Evolutionary conservation across 495 filamentous ascomycete genomes (phyloP), one percentile per base, ranked within the genome.

Genomic region (Daldinia grandis): DNA sequence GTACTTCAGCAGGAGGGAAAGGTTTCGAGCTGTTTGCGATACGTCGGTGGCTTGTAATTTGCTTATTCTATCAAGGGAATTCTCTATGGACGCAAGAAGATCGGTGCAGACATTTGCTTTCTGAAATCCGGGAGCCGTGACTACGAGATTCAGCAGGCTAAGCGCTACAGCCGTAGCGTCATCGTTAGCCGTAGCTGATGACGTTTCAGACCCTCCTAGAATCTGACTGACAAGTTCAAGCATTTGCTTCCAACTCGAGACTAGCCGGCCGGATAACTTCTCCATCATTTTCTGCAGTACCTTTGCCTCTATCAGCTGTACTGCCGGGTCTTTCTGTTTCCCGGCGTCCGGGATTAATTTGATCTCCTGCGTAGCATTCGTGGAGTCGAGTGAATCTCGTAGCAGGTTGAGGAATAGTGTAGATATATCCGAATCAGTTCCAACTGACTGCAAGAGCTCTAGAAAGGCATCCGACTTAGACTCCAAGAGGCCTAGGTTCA

Each of bases 201-300:
- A 77, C 54, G 14, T 83, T 76, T 53, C 92, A 76, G 12, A 93
- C 78, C 65, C 90, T 80, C 64, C 83, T 80, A 73, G 87, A 2
- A 91, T 87, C 38, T 88, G 85, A 33, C 82, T 83, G 33, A 89
- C 87, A n/a, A 93, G 84, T 60, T 88, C 89, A 10, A 77, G 70
- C 24, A 76, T 44, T 33, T 77, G 75, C 59, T 64, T 77, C 56
- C 70, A 77, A 40, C 60, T 69, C n/a, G 75, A 74, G 5, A 77
- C 60, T 44, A 77, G 38, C 19, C 30, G 61, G 21, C 90, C 87
- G 31, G 90, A 86, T 71, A 91, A 85, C 35, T 82, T 86, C 35
- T 87, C 86, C 70, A 92, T 87, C 76, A 94, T 84, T 55, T 86
- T 86, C 71, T 92, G 86, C 3, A 91, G 84, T 2, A 92, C 71